Base-by-base conservation (phyloP, 2,329 filamentous ascomycete species). In the Plenodomus lindquistii region DNA sequence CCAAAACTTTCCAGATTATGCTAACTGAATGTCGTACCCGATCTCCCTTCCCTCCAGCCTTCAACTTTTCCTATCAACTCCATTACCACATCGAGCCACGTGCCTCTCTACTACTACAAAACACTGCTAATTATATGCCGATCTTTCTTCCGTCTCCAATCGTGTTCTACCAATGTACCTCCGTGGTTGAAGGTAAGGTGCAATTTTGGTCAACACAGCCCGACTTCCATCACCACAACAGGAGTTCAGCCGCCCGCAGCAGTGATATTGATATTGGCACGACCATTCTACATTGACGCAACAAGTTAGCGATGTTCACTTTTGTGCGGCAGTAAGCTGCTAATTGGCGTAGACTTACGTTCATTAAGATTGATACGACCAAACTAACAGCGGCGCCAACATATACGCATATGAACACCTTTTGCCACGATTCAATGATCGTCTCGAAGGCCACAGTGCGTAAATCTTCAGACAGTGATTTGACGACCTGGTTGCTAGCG, bases 401-500 rank as follows among this genome's bases (percentile, higher is more conserved):
- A 31, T 31, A 31, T 9, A 31, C 27, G 27, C 27, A 31, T 9
- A 31, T 31, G 27, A 31, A 31, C 27, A n/a, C n/a, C 27, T 31
- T 31, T 31, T 31, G 27, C 27, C 27, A 31, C n/a, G 27, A 9
- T 9, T n/a, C n/a, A 9, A 31, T n/a, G 27, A 31, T 31, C 9
- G 27, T n/a, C 27, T 31, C 27, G 27, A 31, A n/a, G 9, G 27
- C 27, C 9, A 31, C 27, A n/a, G 27, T 31, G 27, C 27, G 27
- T 31, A 31, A 31, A 9, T 31, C 27, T 9, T 9, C 9, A 31
- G 27, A 70, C 29, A 38, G 69, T 10, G 47, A 72, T 8, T 29
- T 70, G 3, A 57, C 71, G 2, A 50, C 52, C 2, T 69, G 69
- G 45, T 37, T 44, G 8, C 37, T 69, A 19, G 67, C 66, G 1